phyloP scores from a whole-genome alignment of 148 eudicot species.

The Salicornia ramosissima region DNA sequence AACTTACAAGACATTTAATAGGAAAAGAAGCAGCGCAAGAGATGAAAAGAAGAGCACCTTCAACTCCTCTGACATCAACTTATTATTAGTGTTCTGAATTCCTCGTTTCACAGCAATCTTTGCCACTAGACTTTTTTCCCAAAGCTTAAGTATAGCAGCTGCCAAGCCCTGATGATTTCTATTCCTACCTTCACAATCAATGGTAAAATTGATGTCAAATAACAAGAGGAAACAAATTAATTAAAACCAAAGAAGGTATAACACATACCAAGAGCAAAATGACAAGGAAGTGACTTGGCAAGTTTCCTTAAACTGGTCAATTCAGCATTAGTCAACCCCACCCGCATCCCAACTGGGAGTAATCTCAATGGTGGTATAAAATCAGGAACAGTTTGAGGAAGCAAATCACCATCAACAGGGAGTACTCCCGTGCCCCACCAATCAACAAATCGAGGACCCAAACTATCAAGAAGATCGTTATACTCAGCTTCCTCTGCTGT shows the following conservation, averaged over 20 bases:
- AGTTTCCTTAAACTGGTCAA: conserved; percentile 73
- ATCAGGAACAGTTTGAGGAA: conserved; percentile 75
- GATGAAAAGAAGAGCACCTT: conserved; percentile 46
- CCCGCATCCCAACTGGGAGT: conserved; percentile 84
- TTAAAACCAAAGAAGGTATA: conserved; percentile 6
- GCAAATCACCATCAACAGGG: conserved; percentile 96
- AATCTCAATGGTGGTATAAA: conserved; percentile 85
- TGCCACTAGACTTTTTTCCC: conserved; percentile 96
- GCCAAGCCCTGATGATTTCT: conserved; percentile 98
- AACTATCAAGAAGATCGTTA: conserved; percentile 62
- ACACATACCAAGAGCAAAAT: conserved; percentile 90
- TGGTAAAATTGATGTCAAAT: conserved; percentile 11
- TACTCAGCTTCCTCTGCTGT: conserved; percentile 74
- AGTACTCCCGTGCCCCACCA: conserved; percentile 99
- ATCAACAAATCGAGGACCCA: conserved; percentile 94
- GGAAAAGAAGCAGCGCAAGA: background rate
- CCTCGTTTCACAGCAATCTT: conserved; percentile 99
- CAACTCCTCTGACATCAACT: conserved; percentile 88
- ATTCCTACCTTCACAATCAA: conserved; percentile 67
- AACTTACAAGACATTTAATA: background rate
- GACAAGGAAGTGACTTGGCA: conserved; percentile 94
- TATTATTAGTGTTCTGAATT: conserved; percentile 91
- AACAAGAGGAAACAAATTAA: conserved; percentile 14
- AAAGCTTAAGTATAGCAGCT: conserved; percentile 76
- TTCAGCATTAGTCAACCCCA: conserved; percentile 76